Percentiles rank a stretch among this genome's conserved stretches.
Conservation (phyloP, 106 monocot genomes). For the Dendrobium huoshanense region DNA sequence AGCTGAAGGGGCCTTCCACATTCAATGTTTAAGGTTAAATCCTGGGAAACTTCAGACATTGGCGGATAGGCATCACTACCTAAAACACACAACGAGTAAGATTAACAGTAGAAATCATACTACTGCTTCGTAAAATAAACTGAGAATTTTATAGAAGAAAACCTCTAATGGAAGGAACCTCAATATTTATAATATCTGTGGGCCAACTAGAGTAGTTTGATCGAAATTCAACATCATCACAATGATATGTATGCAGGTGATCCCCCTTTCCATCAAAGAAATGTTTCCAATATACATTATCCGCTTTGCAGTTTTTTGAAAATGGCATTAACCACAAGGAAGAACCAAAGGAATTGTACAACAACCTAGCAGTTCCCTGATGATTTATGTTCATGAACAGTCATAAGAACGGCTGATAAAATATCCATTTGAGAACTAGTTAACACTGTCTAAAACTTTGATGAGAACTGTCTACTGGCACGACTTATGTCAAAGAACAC, state of each 20-base stretch:
- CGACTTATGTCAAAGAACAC: background rate
- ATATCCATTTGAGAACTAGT: background rate
- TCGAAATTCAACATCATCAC: constrained; percentile 64
- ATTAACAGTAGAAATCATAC: background rate
- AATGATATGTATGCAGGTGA: constrained; percentile 30
- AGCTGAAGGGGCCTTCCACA: constrained; percentile 65
- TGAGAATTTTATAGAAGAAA: constrained; percentile 9
- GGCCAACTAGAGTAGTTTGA: constrained; percentile 91
- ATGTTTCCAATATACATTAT: constrained; percentile 80
- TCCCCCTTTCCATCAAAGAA: constrained; percentile 63
- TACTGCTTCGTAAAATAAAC: background rate
- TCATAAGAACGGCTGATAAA: background rate
- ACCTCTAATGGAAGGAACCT: constrained; percentile 84
- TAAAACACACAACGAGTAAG: constrained; percentile 19
- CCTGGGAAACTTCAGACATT: constrained; percentile 41
- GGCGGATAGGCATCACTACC: constrained; percentile 69
- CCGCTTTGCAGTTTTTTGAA: constrained; percentile 79
- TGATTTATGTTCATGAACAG: constrained; percentile 12
- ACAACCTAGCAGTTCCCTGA: constrained; percentile 87
- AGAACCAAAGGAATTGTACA: constrained; percentile 91
- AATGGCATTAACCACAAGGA: constrained; percentile 88
- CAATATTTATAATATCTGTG: constrained; percentile 76
- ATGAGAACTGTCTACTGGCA: background rate
- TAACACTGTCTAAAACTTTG: background rate
- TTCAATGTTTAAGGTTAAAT: constrained; percentile 44